Evolutionary conservation across 805 yeast genomes (phyloP).

Genomic region (Pichia cephalocereana): DNA sequence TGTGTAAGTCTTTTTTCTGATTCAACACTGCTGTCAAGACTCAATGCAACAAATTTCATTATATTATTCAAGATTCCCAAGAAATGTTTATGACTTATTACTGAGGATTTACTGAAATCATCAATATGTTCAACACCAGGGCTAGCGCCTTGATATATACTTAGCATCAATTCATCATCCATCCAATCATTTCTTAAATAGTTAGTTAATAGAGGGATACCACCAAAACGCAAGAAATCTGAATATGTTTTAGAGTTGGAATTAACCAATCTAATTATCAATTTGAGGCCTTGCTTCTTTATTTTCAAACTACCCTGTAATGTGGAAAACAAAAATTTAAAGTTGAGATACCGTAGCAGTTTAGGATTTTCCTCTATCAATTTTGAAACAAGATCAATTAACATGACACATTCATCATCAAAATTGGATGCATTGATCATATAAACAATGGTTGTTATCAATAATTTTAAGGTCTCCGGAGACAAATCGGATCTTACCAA

Average conservation of each 20-base stretch:
- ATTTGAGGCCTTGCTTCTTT: slow-evolving; percentile 28
- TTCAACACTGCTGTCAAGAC: not conserved
- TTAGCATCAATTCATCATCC: slow-evolving; percentile 34
- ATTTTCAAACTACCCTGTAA: slow-evolving; percentile 33
- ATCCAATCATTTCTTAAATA: slow-evolving; percentile 39
- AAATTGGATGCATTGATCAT: slow-evolving; percentile 28
- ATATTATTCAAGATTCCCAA: slow-evolving; percentile 13
- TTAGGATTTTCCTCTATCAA: slow-evolving; percentile 31
- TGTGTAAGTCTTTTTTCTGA: not conserved
- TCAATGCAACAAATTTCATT: slow-evolving; percentile 8
- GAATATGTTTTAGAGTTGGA: slow-evolving; percentile 37
- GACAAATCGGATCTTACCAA: slow-evolving; percentile 40
- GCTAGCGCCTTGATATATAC: slow-evolving; percentile 37
- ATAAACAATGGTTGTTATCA: slow-evolving; percentile 44
- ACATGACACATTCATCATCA: slow-evolving; percentile 7
- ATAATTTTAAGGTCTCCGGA: slow-evolving; percentile 42
- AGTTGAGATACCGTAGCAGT: slow-evolving; percentile 45
- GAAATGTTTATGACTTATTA: slow-evolving; percentile 26
- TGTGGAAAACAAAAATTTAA: slow-evolving; percentile 56
- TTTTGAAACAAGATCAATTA: slow-evolving; percentile 25
- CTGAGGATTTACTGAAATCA: not conserved
- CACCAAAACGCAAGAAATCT: slow-evolving; percentile 44
- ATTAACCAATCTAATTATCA: slow-evolving; percentile 39
- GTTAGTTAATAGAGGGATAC: slow-evolving; percentile 39
- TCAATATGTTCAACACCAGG: not conserved